Evolutionary conservation across 805 yeast genomes (phyloP), one percentile per base, ranked within the genome.

Genomic region (Monosporozyma yasuniensis): DNA sequence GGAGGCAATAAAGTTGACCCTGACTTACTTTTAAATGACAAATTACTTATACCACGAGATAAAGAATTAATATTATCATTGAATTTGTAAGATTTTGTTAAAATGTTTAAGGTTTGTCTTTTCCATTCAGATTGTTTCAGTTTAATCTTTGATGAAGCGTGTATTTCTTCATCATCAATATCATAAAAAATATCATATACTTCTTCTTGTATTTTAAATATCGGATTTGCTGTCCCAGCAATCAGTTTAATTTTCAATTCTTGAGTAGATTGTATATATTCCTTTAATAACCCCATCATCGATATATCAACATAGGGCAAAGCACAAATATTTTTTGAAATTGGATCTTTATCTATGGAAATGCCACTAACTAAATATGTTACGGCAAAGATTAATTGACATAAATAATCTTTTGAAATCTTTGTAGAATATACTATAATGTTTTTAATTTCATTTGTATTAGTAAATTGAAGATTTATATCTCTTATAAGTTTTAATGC

Each of bases 221-320:
- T 75, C 14, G 83, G 77, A 59, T 84, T 84, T 39, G 83, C 78
- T 3, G 88, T 82, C 3, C 91, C 91, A 2, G 84, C 75, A 45
- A 84, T 66, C 56, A 70, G 78, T 43, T 11, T 55, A 52, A 28
- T 51, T 27, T 67, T 67, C 28, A 57, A n/a, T 34, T 25, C 12
- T 68, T 52, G 68, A 72, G 47, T 59, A 66, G 22, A 18, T 35
- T 35, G 39, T 9, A 8, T 35, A 35, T 16, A 52, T 8, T 48
- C 45, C 37, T 71, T 70, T 47, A 80, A 61, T 1, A 74, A 54
- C 51, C 78, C 81, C 42, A 81, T 66, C 52, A 79, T 75, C 2
- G 83, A 77, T 1, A 82, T 75, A 54, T 83, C 89, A 41, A 81
- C 68, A 28, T 80, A 73, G 2, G 89, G 89, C 55, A 78, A 76